phyloP scores from a whole-genome alignment of 2,329 filamentous ascomycete genomes.

The Fusarium praegraminearum region DNA sequence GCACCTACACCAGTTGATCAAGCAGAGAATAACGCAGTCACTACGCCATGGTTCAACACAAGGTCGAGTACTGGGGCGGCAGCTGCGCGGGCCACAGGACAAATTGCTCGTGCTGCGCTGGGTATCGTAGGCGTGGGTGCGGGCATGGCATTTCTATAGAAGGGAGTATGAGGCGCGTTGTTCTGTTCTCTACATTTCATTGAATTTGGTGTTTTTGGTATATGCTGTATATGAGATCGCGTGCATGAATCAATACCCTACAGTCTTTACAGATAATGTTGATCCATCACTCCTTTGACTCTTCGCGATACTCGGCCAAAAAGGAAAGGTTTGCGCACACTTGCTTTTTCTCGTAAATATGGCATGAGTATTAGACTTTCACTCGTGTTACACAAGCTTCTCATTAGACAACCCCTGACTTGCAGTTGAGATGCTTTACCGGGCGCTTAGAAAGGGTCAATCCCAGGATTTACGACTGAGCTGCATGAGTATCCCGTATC shows the following conservation, averaged over 20 bases:
- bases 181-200: neutral
- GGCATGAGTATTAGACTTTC: neutral
- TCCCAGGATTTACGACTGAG: neutral
- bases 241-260: conserved; percentile 17
- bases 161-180: neutral
- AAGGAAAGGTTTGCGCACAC: neutral
- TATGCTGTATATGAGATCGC: conserved; percentile 3
- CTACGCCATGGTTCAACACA: conserved; percentile 40
- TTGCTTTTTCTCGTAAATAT: neutral
- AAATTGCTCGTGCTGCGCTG: conserved; percentile 47
- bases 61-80: conserved; percentile 44
- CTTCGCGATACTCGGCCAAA: neutral
- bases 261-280: conserved; percentile 11
- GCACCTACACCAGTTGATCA: conserved; percentile 24
- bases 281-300: neutral
- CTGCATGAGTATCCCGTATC: neutral
- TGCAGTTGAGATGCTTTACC: neutral
- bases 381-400: neutral
- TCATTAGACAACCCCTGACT: neutral
- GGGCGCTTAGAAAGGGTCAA: neutral
- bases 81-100: conserved; percentile 45
- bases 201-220: conserved; percentile 9
- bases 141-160: conserved; percentile 46
- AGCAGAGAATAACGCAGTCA: conserved; percentile 33
- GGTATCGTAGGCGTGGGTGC: conserved; percentile 50